These are phyloP conservation scores for Pyrus betulifolia DNA, from an alignment of 306 rosid species.

Conservation along the genomic window DNA sequence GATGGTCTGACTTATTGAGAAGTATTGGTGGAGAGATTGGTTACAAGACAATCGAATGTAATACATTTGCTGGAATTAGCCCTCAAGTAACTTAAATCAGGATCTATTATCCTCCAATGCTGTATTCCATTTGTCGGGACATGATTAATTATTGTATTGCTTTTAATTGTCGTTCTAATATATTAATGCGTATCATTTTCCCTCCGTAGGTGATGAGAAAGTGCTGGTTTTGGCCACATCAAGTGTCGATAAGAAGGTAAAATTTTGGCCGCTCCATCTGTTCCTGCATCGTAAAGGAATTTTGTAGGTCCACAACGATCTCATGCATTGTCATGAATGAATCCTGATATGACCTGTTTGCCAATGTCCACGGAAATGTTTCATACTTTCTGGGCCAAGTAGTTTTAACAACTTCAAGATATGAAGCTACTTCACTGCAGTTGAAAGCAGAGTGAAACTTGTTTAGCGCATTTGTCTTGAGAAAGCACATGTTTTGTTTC, in stretches of 20 bases:
- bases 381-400: not conserved
- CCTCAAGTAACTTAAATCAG: too few species aligned
- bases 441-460: not conserved
- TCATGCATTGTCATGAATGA: conserved; percentile 7
- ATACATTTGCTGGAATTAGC: not conserved
- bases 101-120: not conserved
- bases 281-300: conserved; percentile 25
- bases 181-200: not conserved
- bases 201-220: conserved; percentile 47
- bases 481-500: not conserved
- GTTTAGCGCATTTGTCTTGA: not conserved
- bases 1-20: not conserved
- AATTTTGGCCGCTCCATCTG: conserved; percentile 77
- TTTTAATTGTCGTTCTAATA: not conserved
- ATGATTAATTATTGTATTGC: not conserved
- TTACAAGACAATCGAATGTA: not conserved
- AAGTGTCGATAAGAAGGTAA: conserved; percentile 87
- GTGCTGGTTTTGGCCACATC: conserved; percentile 68
- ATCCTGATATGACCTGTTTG: not conserved
- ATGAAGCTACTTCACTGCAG: not conserved
- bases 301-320: not conserved
- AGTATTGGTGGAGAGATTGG: not conserved
- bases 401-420: not conserved
- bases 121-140: not conserved
- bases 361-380: not conserved